Evolutionary conservation across 805 yeast species (phyloP), one percentile per base, ranked within the genome.

Genomic region (Myxozyma mucilagina): DNA sequence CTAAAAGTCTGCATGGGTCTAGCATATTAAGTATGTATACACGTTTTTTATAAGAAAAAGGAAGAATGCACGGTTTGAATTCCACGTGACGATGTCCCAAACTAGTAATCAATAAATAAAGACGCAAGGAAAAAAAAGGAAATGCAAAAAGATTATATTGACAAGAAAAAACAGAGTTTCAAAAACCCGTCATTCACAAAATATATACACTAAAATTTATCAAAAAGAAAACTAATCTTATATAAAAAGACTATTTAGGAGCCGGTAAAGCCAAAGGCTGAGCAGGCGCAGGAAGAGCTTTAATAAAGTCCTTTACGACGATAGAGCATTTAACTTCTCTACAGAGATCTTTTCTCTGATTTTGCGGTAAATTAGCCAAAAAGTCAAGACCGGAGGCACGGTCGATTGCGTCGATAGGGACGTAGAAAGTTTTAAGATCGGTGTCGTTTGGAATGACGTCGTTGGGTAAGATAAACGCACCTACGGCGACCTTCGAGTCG

Each of bases 401-500:
- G 74, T 94, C 98, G 58, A 94, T 76, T 0, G 97, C 96, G 66
- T 92, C 93, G 0, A 92, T 74, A 1, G 98, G 97, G 9, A 92
- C 96, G 71, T 88, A 88, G 75, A 91, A 94, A 9, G 81, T 78
- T 44, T 83, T 83, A 63, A 94, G 77, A 5, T 92, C 91, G 1
- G 83, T 82, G 29, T 76, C 75, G 72, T 94, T 94, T 53, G 84
- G 78, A 55, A 94, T 92, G 7, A 73, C 78, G n/a, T 82, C 90
- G 72, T 94, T 94, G 32, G 99, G 99, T 67, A 94, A 74, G 13
- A 94, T 97, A 77, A 94, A 94, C 0, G 98, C 97, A 0, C 88
- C 98, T 8, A 90, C 90, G 2, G 93, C 84, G 11, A 90, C 76
- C 47, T 63, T 65, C 31, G 60, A 60, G 6, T 65, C 44, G 13